A percentile compares a stretch with the other conserved stretches of the same genome.
phyloP scores from a whole-genome alignment of 257 asterid species.

The Penstemon barbatus region DNA sequence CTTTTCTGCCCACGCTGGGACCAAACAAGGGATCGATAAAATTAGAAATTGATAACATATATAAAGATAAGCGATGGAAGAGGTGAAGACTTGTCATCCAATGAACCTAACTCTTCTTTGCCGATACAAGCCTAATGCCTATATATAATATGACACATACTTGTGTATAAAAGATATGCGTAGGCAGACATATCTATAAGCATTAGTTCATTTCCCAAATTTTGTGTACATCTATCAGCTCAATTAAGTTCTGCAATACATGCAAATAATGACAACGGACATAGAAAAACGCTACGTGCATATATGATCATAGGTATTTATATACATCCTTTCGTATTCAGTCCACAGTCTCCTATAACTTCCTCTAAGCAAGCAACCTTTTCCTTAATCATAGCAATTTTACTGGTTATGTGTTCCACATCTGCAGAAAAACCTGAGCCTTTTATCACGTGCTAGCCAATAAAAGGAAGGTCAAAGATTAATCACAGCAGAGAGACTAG shows the following conservation, averaged over 20 bases:
- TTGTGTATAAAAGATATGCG: slow-evolving; percentile 2
- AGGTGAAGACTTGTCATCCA: slow-evolving; percentile 2
- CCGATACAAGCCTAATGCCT: neutral
- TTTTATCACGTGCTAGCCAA: neutral
- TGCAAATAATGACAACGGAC: neutral
- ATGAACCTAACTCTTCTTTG: slow-evolving; percentile 1
- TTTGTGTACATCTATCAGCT: slow-evolving; percentile 7
- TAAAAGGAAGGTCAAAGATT: neutral
- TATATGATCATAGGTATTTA: neutral
- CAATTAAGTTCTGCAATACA: neutral
- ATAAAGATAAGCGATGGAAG: neutral
- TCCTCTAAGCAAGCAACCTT: no score
- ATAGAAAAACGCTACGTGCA: neutral
- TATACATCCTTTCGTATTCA: neutral
- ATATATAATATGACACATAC: neutral
- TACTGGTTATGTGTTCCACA: neutral
- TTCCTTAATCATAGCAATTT: neutral
- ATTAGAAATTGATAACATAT: slow-evolving; percentile 23
- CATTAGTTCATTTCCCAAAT: neutral
- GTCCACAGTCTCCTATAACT: neutral
- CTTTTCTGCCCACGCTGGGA: slow-evolving; percentile 97
- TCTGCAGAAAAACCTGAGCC: neutral
- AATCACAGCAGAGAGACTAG: slow-evolving; percentile 2
- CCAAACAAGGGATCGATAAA: slow-evolving; percentile 12
- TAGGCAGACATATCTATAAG: neutral